Percentiles rank a stretch among this genome's conserved stretches.
phyloP scores from a whole-genome alignment of 352 stramenopile species.

The Globisporangium apiculatum region DNA sequence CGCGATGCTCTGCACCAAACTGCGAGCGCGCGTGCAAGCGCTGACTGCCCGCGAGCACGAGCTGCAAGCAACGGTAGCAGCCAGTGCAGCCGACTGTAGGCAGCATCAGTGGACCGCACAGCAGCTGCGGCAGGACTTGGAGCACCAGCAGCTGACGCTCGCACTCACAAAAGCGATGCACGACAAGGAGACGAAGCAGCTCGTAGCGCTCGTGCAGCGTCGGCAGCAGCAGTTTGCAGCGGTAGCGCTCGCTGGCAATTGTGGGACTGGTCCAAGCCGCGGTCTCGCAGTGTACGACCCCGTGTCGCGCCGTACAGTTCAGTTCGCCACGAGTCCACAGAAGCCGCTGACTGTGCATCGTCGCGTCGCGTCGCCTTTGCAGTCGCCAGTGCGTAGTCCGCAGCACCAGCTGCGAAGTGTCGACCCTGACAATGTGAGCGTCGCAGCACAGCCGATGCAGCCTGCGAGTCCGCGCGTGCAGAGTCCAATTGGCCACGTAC shows the following conservation, averaged over 20 bases:
- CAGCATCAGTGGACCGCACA: constrained; percentile 30
- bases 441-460: not conserved
- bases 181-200: constrained; percentile 58
- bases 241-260: too few relatives aligned
- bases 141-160: constrained; percentile 27
- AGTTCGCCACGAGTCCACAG: constrained; percentile 7
- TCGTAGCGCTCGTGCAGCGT: constrained; percentile 32
- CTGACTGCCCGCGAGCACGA: constrained; percentile 17
- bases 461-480: not conserved
- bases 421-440: not conserved
- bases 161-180: constrained; percentile 57
- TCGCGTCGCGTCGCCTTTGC: not conserved
- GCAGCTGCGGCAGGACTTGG: constrained; percentile 24
- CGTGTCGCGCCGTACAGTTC: constrained; percentile 26
- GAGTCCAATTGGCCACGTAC: constrained; percentile 6
- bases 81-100: constrained; percentile 24
- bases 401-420: not conserved
- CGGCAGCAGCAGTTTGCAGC: constrained; percentile 27
- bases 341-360: constrained; percentile 16
- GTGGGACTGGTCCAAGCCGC: too few relatives aligned
- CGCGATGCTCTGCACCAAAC: constrained; percentile 42
- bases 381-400: not conserved
- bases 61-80: constrained; percentile 17
- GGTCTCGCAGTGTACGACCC: constrained; percentile 33
- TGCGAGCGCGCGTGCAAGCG: constrained; percentile 24